Evolutionary conservation across 805 yeast species (phyloP).

Genomic region (Clavispora phyllophila): DNA sequence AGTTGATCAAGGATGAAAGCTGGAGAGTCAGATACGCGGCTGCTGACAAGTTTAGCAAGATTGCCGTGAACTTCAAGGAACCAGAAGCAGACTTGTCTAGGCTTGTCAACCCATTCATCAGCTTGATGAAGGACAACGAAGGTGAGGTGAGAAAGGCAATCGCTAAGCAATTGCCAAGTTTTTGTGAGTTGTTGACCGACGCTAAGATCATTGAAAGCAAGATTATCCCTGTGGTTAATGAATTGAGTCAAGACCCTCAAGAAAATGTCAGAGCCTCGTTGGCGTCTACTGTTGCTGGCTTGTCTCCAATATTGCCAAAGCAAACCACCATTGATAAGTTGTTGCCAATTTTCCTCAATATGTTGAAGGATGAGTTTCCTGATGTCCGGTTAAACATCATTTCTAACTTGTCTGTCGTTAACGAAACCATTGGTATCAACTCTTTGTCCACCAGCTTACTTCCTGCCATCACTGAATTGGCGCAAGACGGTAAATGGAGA

Average conservation of each 20-base stretch:
- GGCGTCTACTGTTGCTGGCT: slow-evolving; percentile 80
- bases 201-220: slow-evolving; percentile 53
- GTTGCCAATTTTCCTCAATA: slow-evolving; percentile 81
- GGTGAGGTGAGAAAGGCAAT: slow-evolving; percentile 94
- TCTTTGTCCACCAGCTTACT: slow-evolving; percentile 77
- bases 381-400: slow-evolving; percentile 94
- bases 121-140: slow-evolving; percentile 84
- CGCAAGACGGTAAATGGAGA: slow-evolving; percentile 97
- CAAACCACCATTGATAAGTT: slow-evolving; percentile 77
- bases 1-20: slow-evolving; percentile 78
- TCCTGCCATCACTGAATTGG: slow-evolving; percentile 94
- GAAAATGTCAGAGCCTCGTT: slow-evolving; percentile 91
- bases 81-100: slow-evolving; percentile 52
- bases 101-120: slow-evolving; percentile 66
- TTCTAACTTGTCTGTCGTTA: slow-evolving; percentile 84
- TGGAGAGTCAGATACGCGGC: slow-evolving; percentile 99
- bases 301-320: slow-evolving; percentile 81
- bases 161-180: slow-evolving; percentile 83
- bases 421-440: slow-evolving; percentile 91
- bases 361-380: slow-evolving; percentile 95
- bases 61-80: slow-evolving; percentile 61
- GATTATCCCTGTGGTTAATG: slow-evolving; percentile 78
- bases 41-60: slow-evolving; percentile 81
- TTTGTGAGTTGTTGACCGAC: slow-evolving; percentile 47
- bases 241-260: slow-evolving; percentile 81